phyloP scores from a whole-genome alignment of 2,329 filamentous ascomycete species.

The Fusarium sp. region DNA sequence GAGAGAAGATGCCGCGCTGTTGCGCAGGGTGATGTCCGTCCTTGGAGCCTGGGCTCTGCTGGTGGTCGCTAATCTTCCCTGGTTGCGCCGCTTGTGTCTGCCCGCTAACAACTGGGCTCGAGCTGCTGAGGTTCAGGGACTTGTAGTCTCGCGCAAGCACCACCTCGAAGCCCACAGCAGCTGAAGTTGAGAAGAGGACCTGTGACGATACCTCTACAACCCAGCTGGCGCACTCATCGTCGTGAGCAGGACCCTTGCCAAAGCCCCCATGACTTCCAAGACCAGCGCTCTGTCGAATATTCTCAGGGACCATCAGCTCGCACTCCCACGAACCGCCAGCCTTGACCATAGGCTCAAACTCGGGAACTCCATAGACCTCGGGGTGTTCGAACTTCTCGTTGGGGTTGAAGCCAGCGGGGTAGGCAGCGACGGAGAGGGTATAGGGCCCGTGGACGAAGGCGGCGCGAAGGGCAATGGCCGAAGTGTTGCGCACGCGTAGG shows the following conservation, averaged over 20 bases:
- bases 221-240: slow-evolving; percentile 78
- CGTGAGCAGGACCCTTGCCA: slow-evolving; percentile 57
- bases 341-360: slow-evolving; percentile 97
- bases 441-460: slow-evolving; percentile 98
- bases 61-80: slow-evolving; percentile 81
- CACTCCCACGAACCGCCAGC: slow-evolving; percentile 90
- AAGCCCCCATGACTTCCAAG: slow-evolving; percentile 59
- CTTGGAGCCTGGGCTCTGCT: slow-evolving; percentile 69
- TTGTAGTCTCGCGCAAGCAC: slow-evolving; percentile 87
- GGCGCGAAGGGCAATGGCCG: slow-evolving; percentile 88
- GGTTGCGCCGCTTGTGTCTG: slow-evolving; percentile 68
- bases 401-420: slow-evolving; percentile 85
- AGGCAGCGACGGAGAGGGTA: slow-evolving; percentile 87
- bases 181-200: slow-evolving; percentile 91
- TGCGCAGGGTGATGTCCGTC: slow-evolving; percentile 72
- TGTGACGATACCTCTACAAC: slow-evolving; percentile 92
- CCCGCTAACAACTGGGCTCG: slow-evolving; percentile 59
- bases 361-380: slow-evolving; percentile 79
- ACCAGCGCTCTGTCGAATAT: slow-evolving; percentile 75
- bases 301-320: slow-evolving; percentile 81
- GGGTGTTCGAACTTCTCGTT: slow-evolving; percentile 80
- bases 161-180: slow-evolving; percentile 88
- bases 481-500: slow-evolving; percentile 92
- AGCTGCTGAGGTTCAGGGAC: slow-evolving; percentile 75
- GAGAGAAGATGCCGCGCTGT: slow-evolving; percentile 84